Percentiles rank a stretch among this genome's conserved stretches.
These are phyloP conservation scores for Leishmania braziliensis DNA, from an alignment of 208 protist genomes.

Conservation along the genomic window DNA sequence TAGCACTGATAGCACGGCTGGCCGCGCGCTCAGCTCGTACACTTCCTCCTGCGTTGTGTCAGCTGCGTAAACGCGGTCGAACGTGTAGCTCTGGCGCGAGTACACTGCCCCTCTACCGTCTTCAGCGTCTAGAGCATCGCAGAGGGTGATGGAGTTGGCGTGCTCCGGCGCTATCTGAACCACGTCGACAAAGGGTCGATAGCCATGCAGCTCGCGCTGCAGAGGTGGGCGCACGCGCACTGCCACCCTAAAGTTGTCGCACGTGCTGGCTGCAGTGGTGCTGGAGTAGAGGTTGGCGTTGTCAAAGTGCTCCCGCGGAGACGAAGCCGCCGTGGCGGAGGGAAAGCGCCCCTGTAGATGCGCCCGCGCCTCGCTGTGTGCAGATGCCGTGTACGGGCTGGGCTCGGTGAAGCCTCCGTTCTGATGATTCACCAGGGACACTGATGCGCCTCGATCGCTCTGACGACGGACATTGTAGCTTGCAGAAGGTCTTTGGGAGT, in stretches of 20 bases:
- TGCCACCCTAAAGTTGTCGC: conserved; percentile 82
- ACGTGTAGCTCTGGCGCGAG: conserved; percentile 76
- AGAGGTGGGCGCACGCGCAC: conserved; percentile 89
- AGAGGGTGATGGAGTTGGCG: conserved; percentile 62
- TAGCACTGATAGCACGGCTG: conserved; percentile 73
- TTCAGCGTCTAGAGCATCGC: conserved; percentile 73
- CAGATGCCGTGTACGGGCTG: conserved; percentile 19
- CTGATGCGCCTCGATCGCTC: conserved; percentile 13
- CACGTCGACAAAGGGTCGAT: conserved; percentile 63
- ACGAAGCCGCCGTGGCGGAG: conserved; percentile 8
- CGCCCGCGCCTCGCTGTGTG: conserved; percentile 11
- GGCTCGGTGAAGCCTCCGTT: conserved; percentile 24
- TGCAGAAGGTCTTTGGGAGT: background rate
- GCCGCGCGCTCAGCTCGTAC: conserved; percentile 74
- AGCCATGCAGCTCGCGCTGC: conserved; percentile 75
- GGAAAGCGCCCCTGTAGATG: background rate
- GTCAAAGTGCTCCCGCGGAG: conserved; percentile 28
- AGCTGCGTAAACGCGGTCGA: conserved; percentile 65
- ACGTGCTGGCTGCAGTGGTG: conserved; percentile 10
- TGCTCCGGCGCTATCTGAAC: conserved; percentile 56
- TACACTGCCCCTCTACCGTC: conserved; percentile 60
- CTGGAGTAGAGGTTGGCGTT: conserved; percentile 32
- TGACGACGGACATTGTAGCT: conserved; percentile 1
- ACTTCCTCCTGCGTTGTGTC: conserved; percentile 62
- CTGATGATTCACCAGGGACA: conserved; percentile 14